A percentile compares a stretch with the other conserved stretches of the same genome.
These are phyloP conservation scores for Parietichytrium sp. DNA, from an alignment of 108 stramenopile species.

Conservation along the genomic window DNA sequence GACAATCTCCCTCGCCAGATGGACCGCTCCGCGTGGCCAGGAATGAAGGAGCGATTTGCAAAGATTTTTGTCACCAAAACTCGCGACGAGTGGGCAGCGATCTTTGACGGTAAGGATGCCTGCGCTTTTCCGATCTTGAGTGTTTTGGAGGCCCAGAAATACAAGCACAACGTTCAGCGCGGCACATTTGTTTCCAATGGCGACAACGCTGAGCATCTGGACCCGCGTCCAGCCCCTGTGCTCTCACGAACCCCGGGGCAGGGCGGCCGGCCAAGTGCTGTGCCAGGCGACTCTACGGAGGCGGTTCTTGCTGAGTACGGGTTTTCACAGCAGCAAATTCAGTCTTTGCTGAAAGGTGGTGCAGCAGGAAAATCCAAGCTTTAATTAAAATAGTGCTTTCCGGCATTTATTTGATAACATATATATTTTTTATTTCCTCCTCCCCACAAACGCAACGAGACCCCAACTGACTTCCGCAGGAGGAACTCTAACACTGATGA, in stretches of 20 bases:
- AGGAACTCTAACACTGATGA: no score
- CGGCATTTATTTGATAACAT: no score
- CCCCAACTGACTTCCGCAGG: no score
- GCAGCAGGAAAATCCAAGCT: no score
- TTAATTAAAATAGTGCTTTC: no score
- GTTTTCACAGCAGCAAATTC: no score
- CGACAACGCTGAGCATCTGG: not conserved
- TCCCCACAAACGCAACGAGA: no score
- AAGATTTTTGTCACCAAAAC: slow-evolving; percentile 4
- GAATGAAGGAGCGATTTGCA: slow-evolving; percentile 2
- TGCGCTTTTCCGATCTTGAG: not conserved
- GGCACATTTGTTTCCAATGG: not conserved
- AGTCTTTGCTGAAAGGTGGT: no score
- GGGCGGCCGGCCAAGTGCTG: not conserved
- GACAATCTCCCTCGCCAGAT: slow-evolving; percentile 23
- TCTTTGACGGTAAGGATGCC: slow-evolving; percentile 34
- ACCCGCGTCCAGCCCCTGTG: slow-evolving; percentile 20
- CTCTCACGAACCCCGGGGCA: slow-evolving; percentile 18
- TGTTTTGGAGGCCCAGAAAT: not conserved
- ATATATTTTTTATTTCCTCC: no score
- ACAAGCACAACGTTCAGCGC: slow-evolving; percentile 3
- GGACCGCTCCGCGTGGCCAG: slow-evolving; percentile 7
- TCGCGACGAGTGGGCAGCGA: slow-evolving; percentile 6
- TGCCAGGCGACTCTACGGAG: not conserved
- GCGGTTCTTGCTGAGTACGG: slow-evolving; percentile 5